A percentile compares a stretch with the other conserved stretches of the same genome.
These are phyloP conservation scores for Eucalyptus marginata DNA, from an alignment of 345 rosid species.

Conservation along the genomic window DNA sequence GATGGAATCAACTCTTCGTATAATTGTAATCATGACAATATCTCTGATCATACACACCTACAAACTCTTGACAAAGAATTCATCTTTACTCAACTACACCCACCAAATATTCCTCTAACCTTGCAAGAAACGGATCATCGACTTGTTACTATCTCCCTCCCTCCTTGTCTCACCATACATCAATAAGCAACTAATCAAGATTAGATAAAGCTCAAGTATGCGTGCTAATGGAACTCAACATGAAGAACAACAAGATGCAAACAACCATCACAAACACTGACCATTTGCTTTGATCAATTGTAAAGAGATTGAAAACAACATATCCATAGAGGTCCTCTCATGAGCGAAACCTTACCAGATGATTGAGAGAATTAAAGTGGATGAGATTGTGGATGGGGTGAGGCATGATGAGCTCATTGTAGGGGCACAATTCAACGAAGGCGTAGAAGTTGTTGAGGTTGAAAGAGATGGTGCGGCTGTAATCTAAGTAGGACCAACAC, in stretches of 20 bases:
- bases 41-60: neutral
- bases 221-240: neutral
- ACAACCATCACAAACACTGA: neutral
- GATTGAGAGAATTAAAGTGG: neutral
- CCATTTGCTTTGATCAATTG: neutral
- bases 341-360: rapidly evolving
- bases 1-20: neutral
- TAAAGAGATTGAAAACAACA: neutral
- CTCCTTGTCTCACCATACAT: neutral
- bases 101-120: neutral
- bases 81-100: neutral
- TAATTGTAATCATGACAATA: neutral
- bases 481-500: no score
- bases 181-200: neutral
- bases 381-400: neutral
- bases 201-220: no score
- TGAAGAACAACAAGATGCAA: neutral
- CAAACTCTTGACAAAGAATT: neutral
- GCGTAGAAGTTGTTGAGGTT: constrained; percentile 58
- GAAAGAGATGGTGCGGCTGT: constrained; percentile 47
- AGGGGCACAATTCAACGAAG: constrained; percentile 38
- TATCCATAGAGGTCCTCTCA: neutral
- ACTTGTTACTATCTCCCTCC: neutral
- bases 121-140: no score
- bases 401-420: constrained; percentile 43